Evolutionary conservation across 2,329 filamentous ascomycete species (phyloP).

Genomic region (Myotisia sp.): DNA sequence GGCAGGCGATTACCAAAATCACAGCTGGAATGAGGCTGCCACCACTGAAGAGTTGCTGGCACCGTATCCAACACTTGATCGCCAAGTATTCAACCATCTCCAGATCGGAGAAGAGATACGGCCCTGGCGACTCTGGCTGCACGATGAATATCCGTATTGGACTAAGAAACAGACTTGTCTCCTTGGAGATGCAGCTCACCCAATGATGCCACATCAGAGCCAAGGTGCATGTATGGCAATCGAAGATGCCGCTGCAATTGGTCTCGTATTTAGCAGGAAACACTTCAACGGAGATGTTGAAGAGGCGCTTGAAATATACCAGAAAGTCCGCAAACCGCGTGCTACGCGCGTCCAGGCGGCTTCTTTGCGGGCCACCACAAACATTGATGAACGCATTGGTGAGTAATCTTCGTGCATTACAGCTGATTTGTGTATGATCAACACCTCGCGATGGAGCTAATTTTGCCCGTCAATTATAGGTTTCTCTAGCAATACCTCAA

Average conservation of each 20-base stretch:
- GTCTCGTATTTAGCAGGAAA: slow-evolving; percentile 43
- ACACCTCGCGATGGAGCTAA: not conserved
- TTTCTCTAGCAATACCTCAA: slow-evolving; percentile 9
- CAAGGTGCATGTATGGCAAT: slow-evolving; percentile 58
- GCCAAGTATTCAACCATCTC: slow-evolving; percentile 43
- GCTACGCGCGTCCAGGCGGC: slow-evolving; percentile 44
- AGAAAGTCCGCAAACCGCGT: slow-evolving; percentile 40
- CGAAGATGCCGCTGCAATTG: slow-evolving; percentile 50
- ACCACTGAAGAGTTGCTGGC: slow-evolving; percentile 46
- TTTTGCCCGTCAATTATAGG: too few relatives aligned
- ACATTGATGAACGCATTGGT: slow-evolving; percentile 51
- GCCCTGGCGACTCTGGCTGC: slow-evolving; percentile 53
- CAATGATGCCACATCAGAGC: slow-evolving; percentile 56
- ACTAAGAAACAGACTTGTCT: slow-evolving; percentile 40
- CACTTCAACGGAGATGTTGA: slow-evolving; percentile 37
- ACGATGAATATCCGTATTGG: slow-evolving; percentile 47
- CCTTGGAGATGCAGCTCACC: slow-evolving; percentile 53
- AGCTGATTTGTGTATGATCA: not conserved
- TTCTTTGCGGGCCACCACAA: slow-evolving; percentile 43
- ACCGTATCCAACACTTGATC: slow-evolving; percentile 47
- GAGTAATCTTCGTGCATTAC: too few relatives aligned
- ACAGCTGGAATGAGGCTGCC: slow-evolving; percentile 44
- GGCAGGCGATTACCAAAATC: slow-evolving; percentile 45
- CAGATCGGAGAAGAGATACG: slow-evolving; percentile 48
- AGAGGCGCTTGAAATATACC: slow-evolving; percentile 38